A percentile compares a stretch with the other conserved stretches of the same genome.
phyloP scores from a whole-genome alignment of 805 yeast genomes.

The Zygosaccharomyces gambellarensis region DNA sequence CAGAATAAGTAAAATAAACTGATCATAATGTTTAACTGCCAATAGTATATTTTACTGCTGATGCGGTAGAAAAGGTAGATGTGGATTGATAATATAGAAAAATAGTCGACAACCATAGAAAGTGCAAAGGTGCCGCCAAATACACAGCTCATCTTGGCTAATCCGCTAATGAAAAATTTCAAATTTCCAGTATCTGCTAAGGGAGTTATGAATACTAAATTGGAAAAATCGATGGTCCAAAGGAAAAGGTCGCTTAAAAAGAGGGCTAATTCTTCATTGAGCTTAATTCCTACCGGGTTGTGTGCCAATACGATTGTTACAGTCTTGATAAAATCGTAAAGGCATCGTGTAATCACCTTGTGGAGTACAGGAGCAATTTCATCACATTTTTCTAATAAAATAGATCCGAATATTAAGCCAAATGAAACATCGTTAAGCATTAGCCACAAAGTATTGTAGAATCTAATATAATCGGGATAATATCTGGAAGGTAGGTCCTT shows the following conservation, averaged over 20 bases:
- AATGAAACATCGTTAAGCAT: slow-evolving; percentile 74
- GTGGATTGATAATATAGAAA: slow-evolving; percentile 63
- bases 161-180: slow-evolving; percentile 30
- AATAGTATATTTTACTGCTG: slow-evolving; percentile 69
- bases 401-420: slow-evolving; percentile 57
- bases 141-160: slow-evolving; percentile 40
- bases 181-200: slow-evolving; percentile 23
- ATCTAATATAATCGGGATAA: slow-evolving; percentile 62
- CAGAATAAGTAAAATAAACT: slow-evolving; percentile 81
- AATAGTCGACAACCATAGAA: slow-evolving; percentile 60
- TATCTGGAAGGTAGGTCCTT: slow-evolving; percentile 39
- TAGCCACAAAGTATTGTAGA: slow-evolving; percentile 87
- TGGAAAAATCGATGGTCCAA: slow-evolving; percentile 80
- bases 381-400: slow-evolving; percentile 39
- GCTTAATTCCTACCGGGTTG: slow-evolving; percentile 91
- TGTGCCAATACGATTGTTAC: slow-evolving; percentile 71
- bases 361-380: slow-evolving; percentile 38
- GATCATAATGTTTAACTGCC: slow-evolving; percentile 62
- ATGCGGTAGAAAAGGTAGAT: slow-evolving; percentile 72
- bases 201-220: slow-evolving; percentile 22
- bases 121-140: slow-evolving; percentile 68
- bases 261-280: slow-evolving; percentile 77
- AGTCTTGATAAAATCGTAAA: slow-evolving; percentile 41
- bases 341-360: slow-evolving; percentile 13
- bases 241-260: slow-evolving; percentile 82